Evolutionary conservation across 169 alveolate species (phyloP).

Genomic region (Plasmodium relictum): DNA sequence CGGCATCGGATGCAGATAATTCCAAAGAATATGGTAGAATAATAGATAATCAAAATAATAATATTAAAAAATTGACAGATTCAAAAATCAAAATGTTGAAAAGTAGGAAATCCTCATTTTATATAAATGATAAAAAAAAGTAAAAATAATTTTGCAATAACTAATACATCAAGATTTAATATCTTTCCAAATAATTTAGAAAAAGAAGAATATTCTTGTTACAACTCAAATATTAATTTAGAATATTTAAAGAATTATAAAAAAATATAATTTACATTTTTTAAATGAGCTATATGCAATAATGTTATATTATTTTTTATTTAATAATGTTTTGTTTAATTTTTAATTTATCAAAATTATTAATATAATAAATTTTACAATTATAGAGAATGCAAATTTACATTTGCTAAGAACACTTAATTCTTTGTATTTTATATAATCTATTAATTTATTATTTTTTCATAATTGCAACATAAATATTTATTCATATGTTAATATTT

Average conservation of each 20-base stretch:
- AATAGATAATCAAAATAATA: constrained; percentile 6
- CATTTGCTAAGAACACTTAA: too few species aligned
- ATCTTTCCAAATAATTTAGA: constrained; percentile 6
- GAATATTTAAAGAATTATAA: constrained; percentile 14
- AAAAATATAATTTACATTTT: not conserved
- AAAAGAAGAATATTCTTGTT: constrained; percentile 7
- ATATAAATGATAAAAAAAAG: constrained; percentile 11
- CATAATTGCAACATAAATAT: too few species aligned
- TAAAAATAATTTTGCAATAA: not conserved
- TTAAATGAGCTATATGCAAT: not conserved
- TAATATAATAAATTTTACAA: not conserved
- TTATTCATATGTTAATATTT: too few species aligned
- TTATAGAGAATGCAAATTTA: too few species aligned
- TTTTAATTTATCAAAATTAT: not conserved
- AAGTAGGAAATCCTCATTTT: constrained; percentile 25
- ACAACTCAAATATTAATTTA: constrained; percentile 1
- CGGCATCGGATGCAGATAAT: not conserved
- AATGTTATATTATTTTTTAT: not conserved
- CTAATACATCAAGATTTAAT: constrained; percentile 18
- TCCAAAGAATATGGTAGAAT: constrained; percentile 14
- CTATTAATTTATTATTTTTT: too few species aligned
- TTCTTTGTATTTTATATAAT: too few species aligned
- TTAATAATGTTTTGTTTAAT: not conserved
- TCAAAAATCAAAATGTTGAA: constrained; percentile 3
- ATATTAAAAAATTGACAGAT: constrained; percentile 12